Evolutionary conservation across 768 basidiomycete species (phyloP), one percentile per base, ranked within the genome.

Genomic region (Gloeophyllum trabeum): DNA sequence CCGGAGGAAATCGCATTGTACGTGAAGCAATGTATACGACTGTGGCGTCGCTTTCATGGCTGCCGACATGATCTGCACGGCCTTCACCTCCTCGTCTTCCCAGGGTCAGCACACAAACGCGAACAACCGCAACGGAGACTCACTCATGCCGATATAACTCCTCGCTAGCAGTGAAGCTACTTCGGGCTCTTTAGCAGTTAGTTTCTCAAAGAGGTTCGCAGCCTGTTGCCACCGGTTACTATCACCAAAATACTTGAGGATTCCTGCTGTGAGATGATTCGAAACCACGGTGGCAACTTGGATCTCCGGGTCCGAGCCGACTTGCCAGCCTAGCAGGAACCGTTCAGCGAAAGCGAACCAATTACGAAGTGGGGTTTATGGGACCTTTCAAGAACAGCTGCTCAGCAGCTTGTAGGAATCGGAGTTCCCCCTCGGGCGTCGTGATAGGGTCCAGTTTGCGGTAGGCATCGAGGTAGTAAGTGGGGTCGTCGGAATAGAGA

Each of bases 221-320:
- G 86, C 88, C 32, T 75, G 83, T 42, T 91, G 83, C 52, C 72
- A 88, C 43, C 94, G 71, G 41, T 82, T 92, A 41, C 87, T 81
- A 54, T 92, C 88, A 2, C 92, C 88, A 52, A 99, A 98, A 61
- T 98, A 97, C 57, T 98, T 98, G 69, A 97, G 75, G 50, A 98
- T 75, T 0, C 87, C 94, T 7, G 91, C 83, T 0, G 91, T 93
- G 19, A 99, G 73, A 57, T 98, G 96, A 57, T 99, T 99, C 19
- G 92, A 93, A 4, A 96, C 90, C 22, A 91, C 71, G 2, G 92
- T 94, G 1, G 96, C 96, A 12, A 99, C 94, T 57, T 99, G 96
- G 19, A 98, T 94, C 61, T 99, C 96, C 0, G 96, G 96, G 49
- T 98, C 96, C 0, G 92, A 96, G 2, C 94, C 96, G 5, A 98